These are phyloP conservation scores for Vanderwaltozyma tropicalis DNA, from an alignment of 805 yeast species.

Conservation along the genomic window DNA sequence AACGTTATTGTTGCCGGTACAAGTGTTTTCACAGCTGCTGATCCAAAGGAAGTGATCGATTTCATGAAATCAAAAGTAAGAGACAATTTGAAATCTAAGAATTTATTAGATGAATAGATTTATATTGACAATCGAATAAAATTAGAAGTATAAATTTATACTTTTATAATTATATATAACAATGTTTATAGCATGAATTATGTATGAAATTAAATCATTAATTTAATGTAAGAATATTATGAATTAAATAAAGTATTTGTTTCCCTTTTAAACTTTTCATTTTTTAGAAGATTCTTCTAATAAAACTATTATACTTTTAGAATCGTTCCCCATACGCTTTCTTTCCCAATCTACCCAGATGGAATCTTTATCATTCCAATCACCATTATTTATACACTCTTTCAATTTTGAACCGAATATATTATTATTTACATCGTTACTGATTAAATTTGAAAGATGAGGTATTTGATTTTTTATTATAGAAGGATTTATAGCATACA, in stretches of 20 bases:
- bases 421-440: conserved; percentile 7
- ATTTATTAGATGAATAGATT: conserved; percentile 26
- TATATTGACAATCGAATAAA: background rate
- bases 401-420: conserved; percentile 16
- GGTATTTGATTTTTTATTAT: conserved; percentile 14
- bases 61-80: conserved; percentile 56
- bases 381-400: conserved; percentile 11
- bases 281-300: too few species aligned
- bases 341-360: conserved; percentile 31
- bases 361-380: conserved; percentile 18
- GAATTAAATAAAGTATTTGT: background rate
- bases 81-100: conserved; percentile 36
- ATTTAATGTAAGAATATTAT: background rate
- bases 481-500: conserved; percentile 11
- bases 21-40: conserved; percentile 74
- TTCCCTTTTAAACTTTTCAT: conserved; percentile 3
- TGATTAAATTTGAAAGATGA: conserved; percentile 8
- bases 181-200: background rate
- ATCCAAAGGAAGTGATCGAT: conserved; percentile 66
- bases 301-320: conserved; percentile 9
- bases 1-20: conserved; percentile 98
- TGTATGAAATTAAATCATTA: background rate
- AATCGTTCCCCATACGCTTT: conserved; percentile 18
- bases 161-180: background rate
- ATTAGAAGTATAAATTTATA: background rate